Percentiles rank a stretch among this genome's conserved stretches.
phyloP scores from a whole-genome alignment of 2,329 filamentous ascomycete genomes.

The Nothomitra cinnamomea region DNA sequence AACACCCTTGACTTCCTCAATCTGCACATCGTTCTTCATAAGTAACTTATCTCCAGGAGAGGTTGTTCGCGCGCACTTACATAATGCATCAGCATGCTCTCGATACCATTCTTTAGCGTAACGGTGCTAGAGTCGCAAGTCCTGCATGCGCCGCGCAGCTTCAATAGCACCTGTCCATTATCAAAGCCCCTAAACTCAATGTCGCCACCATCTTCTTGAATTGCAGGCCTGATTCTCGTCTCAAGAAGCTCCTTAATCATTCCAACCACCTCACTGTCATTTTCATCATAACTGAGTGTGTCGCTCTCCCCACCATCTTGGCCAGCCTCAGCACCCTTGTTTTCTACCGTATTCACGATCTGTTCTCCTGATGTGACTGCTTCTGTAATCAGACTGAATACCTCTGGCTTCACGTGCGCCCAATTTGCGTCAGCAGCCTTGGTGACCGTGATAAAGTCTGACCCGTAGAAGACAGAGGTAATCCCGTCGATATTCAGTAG shows the following conservation, averaged over 20 bases:
- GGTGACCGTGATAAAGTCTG: constrained; percentile 92
- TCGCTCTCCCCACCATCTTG: constrained; percentile 39
- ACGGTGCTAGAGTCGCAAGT: constrained; percentile 96
- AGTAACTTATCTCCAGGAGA: neutral
- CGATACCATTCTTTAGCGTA: constrained; percentile 92
- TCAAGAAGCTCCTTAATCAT: constrained; percentile 99
- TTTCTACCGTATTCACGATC: constrained; percentile 57
- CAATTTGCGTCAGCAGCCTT: constrained; percentile 79
- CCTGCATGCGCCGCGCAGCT: constrained; percentile 80
- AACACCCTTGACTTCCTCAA: constrained; percentile 89
- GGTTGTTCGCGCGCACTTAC: constrained; percentile 33
- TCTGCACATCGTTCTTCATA: constrained; percentile 33
- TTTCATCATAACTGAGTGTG: constrained; percentile 66
- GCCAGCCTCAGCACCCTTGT: constrained; percentile 34
- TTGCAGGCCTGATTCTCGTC: constrained; percentile 83
- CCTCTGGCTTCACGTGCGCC: constrained; percentile 87
- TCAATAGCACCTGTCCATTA: constrained; percentile 67
- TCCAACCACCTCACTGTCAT: constrained; percentile 83
- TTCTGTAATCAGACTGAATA: constrained; percentile 91
- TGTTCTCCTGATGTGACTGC: constrained; percentile 68
- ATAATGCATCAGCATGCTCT: constrained; percentile 96
- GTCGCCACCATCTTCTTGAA: constrained; percentile 94
- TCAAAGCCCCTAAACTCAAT: constrained; percentile 90
- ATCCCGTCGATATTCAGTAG: constrained; percentile 90
- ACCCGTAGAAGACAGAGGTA: constrained; percentile 84